phyloP scores from a whole-genome alignment of 345 rosid species.

The Melaleuca alternifolia region DNA sequence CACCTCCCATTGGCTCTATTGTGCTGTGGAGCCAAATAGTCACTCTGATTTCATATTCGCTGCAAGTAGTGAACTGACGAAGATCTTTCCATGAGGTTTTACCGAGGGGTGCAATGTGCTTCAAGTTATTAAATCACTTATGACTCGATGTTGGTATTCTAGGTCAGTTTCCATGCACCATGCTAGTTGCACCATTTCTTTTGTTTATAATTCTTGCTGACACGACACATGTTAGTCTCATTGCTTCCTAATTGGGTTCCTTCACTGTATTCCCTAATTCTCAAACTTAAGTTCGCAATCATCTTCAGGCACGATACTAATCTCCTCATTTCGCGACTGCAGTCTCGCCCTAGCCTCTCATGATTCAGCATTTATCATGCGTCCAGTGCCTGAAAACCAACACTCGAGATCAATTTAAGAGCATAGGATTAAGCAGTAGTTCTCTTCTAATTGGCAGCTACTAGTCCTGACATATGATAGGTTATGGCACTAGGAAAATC shows the following conservation, averaged over 20 bases:
- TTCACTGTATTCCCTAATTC: not conserved
- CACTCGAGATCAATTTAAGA: not conserved
- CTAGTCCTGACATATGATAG: not conserved
- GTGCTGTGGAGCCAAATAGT: not conserved
- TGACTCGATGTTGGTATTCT: not conserved
- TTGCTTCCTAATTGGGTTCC: not conserved
- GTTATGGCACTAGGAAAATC: not conserved
- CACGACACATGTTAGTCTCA: not conserved
- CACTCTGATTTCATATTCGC: not conserved
- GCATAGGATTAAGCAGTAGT: not conserved
- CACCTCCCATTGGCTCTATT: not conserved
- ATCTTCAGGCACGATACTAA: not conserved
- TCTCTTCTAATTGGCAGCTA: not conserved
- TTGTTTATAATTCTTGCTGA: not conserved
- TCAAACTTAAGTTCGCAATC: not conserved
- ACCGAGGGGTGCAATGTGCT: not conserved
- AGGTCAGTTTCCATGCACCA: not conserved
- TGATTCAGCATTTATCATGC: not conserved
- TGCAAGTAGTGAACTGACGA: not conserved
- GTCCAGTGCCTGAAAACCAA: not conserved
- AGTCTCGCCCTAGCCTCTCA: not conserved
- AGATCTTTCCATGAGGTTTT: not conserved
- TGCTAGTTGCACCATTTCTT: not conserved
- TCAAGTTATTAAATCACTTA: not conserved
- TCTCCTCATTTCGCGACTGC: not conserved